These are phyloP conservation scores for Penicillium sclerotiorum DNA, from an alignment of 2,329 filamentous ascomycete species.

Conservation along the genomic window DNA sequence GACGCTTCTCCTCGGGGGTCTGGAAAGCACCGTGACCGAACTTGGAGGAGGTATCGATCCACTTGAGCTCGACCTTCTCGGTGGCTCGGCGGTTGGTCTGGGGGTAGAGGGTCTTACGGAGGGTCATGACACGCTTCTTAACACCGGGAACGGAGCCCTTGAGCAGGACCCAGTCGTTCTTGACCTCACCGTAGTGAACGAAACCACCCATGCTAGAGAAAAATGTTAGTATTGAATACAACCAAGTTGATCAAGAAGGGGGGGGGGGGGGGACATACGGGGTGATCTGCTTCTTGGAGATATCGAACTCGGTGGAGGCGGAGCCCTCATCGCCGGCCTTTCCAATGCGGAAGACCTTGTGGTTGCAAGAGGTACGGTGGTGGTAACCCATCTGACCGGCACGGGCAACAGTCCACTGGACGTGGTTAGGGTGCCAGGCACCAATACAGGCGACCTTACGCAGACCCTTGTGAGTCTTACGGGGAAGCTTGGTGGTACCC, in stretches of 20 bases:
- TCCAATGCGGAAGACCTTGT: constrained; percentile 99
- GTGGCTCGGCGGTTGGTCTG: constrained; percentile 94
- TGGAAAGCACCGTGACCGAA: constrained; percentile 99
- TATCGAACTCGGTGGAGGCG: constrained; percentile 91
- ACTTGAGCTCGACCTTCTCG: constrained; percentile 99
- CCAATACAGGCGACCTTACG: constrained; percentile 99
- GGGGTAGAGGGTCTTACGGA: constrained; percentile 97
- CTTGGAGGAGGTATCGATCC: constrained; percentile 99
- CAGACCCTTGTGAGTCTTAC: constrained; percentile 99
- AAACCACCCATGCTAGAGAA: constrained; percentile 86
- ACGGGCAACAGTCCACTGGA: constrained; percentile 99
- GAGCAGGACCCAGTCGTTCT: constrained; percentile 98
- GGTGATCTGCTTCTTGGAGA: constrained; percentile 99
- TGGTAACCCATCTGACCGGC: constrained; percentile 99
- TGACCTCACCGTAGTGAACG: constrained; percentile 98
- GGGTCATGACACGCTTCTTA: constrained; percentile 99
- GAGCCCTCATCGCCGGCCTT: constrained; percentile 89
- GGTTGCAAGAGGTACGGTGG: constrained; percentile 99
- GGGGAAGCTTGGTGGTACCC: constrained; percentile 99
- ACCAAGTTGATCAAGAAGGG: too few species aligned
- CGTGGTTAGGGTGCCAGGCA: constrained; percentile 99
- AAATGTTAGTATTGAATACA: constrained; percentile 19
- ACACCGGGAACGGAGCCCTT: constrained; percentile 97
- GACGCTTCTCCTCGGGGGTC: constrained; percentile 96
- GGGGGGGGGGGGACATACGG: constrained; percentile 70